Evolutionary conservation across 345 rosid genomes (phyloP).

Genomic region (Pugionium dolabratum): DNA sequence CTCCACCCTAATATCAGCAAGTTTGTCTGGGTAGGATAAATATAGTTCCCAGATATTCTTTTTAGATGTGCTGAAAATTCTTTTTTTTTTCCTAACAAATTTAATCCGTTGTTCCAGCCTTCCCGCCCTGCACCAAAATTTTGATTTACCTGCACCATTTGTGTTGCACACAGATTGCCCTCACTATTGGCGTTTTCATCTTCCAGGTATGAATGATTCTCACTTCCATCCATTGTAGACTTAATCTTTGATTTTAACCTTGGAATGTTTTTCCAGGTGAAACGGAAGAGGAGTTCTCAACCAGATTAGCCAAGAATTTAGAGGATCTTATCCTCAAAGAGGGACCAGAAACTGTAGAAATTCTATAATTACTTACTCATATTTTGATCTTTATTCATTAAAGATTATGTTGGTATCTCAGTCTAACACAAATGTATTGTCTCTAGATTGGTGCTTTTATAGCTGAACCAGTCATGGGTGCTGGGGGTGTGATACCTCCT

Average conservation of each 20-base stretch:
- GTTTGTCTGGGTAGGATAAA: slow-evolving; percentile 78
- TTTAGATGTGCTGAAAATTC: slow-evolving; percentile 7
- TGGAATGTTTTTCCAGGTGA: slow-evolving; percentile 56
- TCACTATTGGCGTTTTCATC: slow-evolving; percentile 97
- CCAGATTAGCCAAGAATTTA: slow-evolving; percentile 82
- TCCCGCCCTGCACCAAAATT: slow-evolving; percentile 84
- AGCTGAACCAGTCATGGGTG: slow-evolving; percentile 98
- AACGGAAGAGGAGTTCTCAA: slow-evolving; percentile 90
- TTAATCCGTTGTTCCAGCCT: slow-evolving; percentile 47
- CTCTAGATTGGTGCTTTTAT: slow-evolving; percentile 92
- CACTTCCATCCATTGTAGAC: neutral
- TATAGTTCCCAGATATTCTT: neutral
- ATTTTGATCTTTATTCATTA: neutral
- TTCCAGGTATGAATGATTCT: slow-evolving; percentile 58
- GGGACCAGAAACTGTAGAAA: slow-evolving; percentile 89
- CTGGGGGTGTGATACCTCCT: slow-evolving; percentile 96
- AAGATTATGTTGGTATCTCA: slow-evolving; percentile 20
- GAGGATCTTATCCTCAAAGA: slow-evolving; percentile 90
- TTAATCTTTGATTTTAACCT: neutral
- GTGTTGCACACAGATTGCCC: slow-evolving; percentile 94
- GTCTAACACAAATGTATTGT: slow-evolving; percentile 25
- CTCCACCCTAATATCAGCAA: slow-evolving; percentile 87
- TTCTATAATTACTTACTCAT: too few relatives aligned
- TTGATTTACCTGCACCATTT: slow-evolving; percentile 96
- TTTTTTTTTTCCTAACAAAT: slow-evolving; percentile 9